Percentiles rank a stretch among this genome's conserved stretches.
Evolutionary conservation across 2,329 filamentous ascomycete genomes (phyloP).

Genomic region (Peltaster fructicola): DNA sequence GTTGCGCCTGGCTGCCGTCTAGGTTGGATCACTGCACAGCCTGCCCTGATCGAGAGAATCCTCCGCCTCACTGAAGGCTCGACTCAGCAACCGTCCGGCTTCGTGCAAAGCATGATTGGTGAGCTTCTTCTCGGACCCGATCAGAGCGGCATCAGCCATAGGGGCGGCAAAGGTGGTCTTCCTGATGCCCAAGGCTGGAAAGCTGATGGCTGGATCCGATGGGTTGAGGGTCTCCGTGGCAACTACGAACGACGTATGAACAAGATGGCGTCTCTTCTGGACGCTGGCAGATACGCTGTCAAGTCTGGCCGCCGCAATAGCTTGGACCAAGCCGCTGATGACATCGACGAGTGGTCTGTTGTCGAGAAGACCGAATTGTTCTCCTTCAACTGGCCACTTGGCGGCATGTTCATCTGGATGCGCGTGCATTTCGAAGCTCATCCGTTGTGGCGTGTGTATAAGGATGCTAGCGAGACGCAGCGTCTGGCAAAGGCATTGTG

Average conservation of each 20-base stretch:
- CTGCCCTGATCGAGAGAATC: slow-evolving; percentile 57
- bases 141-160: slow-evolving; percentile 28
- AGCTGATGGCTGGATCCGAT: slow-evolving; percentile 72
- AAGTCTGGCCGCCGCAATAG: slow-evolving; percentile 36
- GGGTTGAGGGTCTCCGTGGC: slow-evolving; percentile 70
- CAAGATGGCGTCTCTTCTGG: slow-evolving; percentile 56
- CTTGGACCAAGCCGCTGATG: slow-evolving; percentile 11
- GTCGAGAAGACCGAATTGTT: slow-evolving; percentile 58
- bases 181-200: slow-evolving; percentile 50
- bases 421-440: slow-evolving; percentile 54
- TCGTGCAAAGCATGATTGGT: slow-evolving; percentile 69
- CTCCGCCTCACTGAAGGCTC: slow-evolving; percentile 55
- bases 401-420: slow-evolving; percentile 87
- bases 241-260: slow-evolving; percentile 76
- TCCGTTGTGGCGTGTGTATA: slow-evolving; percentile 41
- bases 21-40: slow-evolving; percentile 80
- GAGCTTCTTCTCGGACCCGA: slow-evolving; percentile 59
- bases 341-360: slow-evolving; percentile 50
- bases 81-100: slow-evolving; percentile 75
- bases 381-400: slow-evolving; percentile 62
- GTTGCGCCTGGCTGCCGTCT: slow-evolving; percentile 77
- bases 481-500: slow-evolving; percentile 49
- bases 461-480: slow-evolving; percentile 23
- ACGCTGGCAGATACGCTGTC: slow-evolving; percentile 47
- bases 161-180: slow-evolving; percentile 26